Conservation (phyloP, 2,329 filamentous ascomycete genomes). For the Scolecobasidium constrictum region DNA sequence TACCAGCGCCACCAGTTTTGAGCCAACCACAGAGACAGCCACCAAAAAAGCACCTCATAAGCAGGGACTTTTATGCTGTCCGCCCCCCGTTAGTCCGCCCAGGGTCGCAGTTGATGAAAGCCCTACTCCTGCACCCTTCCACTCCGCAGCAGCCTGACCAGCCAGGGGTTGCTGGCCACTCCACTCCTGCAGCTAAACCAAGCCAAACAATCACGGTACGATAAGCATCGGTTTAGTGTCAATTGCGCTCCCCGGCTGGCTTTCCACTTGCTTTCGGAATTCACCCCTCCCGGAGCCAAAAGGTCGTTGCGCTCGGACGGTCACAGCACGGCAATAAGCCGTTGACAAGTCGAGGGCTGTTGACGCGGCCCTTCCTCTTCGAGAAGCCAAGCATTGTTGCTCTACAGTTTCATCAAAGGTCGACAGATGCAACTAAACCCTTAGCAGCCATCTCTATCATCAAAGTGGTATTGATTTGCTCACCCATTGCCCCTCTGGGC, state of each 20-base stretch:
- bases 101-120: background rate
- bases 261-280: background rate
- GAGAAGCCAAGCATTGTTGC: no score
- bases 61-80: background rate
- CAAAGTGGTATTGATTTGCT: background rate
- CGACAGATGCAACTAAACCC: no score
- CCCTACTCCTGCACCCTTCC: background rate
- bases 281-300: background rate
- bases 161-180: background rate
- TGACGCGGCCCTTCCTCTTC: no score
- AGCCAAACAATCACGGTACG: background rate
- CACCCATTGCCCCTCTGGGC: background rate
- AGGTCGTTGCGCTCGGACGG: background rate
- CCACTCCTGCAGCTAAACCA: background rate
- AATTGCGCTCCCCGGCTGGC: background rate
- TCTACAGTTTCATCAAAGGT: no score
- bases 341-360: background rate
- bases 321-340: background rate
- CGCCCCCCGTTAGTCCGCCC: no score
- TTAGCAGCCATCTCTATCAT: background rate
- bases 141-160: background rate
- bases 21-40: background rate
- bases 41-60: background rate
- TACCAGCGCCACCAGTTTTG: background rate
- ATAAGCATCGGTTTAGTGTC: background rate